Percentiles rank a stretch among this genome's conserved stretches.
These are phyloP conservation scores for Phytophthora idaei DNA, from an alignment of 352 stramenopile species.

Conservation along the genomic window DNA sequence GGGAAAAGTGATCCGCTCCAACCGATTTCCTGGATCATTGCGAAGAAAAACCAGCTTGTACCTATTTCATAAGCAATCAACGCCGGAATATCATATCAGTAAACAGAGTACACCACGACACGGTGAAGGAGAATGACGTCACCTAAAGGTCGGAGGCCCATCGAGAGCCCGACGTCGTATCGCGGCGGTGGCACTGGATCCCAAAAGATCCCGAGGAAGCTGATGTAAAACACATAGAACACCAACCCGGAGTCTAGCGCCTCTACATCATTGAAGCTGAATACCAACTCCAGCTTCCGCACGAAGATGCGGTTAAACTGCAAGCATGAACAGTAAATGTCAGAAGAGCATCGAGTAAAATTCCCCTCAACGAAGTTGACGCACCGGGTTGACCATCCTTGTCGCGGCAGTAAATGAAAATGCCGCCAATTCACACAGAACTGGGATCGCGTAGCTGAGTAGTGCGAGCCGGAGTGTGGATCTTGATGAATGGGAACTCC, in stretches of 20 bases:
- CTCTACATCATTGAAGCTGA: slow-evolving; percentile 89
- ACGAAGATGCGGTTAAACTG: slow-evolving; percentile 89
- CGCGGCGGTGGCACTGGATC: slow-evolving; percentile 80
- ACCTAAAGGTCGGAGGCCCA: slow-evolving; percentile 72
- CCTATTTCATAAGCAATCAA: slow-evolving; percentile 41
- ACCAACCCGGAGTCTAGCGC: slow-evolving; percentile 85
- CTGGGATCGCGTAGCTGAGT: slow-evolving; percentile 82
- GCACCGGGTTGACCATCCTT: slow-evolving; percentile 87
- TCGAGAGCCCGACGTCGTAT: slow-evolving; percentile 82
- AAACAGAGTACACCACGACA: slow-evolving; percentile 1
- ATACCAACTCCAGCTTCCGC: slow-evolving; percentile 85
- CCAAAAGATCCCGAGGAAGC: slow-evolving; percentile 84
- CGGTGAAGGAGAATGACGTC: neutral
- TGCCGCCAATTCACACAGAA: slow-evolving; percentile 82
- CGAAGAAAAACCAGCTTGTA: slow-evolving; percentile 87
- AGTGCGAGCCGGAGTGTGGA: slow-evolving; percentile 78
- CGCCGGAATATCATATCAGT: slow-evolving; percentile 11
- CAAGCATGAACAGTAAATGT: slow-evolving; percentile 12
- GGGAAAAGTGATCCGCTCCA: slow-evolving; percentile 90
- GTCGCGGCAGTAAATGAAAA: slow-evolving; percentile 88
- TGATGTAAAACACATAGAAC: slow-evolving; percentile 90
- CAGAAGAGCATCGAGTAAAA: slow-evolving; percentile 1
- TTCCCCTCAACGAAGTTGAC: slow-evolving; percentile 17
- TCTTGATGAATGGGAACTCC: slow-evolving; percentile 74
- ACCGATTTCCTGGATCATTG: slow-evolving; percentile 83